These are phyloP conservation scores for Podaxis sp. DNA, from an alignment of 768 basidiomycete genomes.

Conservation along the genomic window DNA sequence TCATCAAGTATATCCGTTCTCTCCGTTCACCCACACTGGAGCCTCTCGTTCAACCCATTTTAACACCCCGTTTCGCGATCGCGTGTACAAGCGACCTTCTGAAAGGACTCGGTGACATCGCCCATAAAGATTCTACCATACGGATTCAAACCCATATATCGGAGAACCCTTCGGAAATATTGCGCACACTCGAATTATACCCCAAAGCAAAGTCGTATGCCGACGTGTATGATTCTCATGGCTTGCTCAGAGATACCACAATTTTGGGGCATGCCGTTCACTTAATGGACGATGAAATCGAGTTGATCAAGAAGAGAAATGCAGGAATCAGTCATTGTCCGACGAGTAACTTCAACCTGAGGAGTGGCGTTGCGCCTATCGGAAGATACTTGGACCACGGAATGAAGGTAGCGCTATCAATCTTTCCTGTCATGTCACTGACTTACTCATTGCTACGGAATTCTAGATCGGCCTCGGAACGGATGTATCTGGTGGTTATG, in stretches of 20 bases:
- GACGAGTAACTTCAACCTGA: constrained; percentile 90
- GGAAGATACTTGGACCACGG: constrained; percentile 78
- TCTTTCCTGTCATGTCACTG: not conserved
- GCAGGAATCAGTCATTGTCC: constrained; percentile 93
- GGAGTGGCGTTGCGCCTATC: constrained; percentile 81
- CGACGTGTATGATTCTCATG: constrained; percentile 75
- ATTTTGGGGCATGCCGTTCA: constrained; percentile 88
- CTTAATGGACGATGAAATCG: constrained; percentile 69
- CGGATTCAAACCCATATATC: constrained; percentile 92
- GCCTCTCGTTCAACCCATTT: constrained; percentile 80
- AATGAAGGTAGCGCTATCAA: constrained; percentile 62
- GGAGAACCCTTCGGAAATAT: constrained; percentile 77
- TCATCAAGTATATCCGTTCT: constrained; percentile 69
- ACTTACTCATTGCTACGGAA: not conserved
- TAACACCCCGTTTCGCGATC: constrained; percentile 97
- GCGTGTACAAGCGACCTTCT: constrained; percentile 79
- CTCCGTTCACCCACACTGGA: constrained; percentile 38
- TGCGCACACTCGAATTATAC: constrained; percentile 65
- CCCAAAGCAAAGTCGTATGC: constrained; percentile 67
- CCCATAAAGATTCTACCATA: constrained; percentile 48
- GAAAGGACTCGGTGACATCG: constrained; percentile 56
- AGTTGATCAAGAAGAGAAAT: constrained; percentile 58
- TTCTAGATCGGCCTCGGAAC: constrained; percentile 87
- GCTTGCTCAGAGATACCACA: constrained; percentile 75
- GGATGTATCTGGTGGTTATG: constrained; percentile 87